Base-by-base conservation (phyloP, 129 eudicot species). In the Lactuca saligna region DNA sequence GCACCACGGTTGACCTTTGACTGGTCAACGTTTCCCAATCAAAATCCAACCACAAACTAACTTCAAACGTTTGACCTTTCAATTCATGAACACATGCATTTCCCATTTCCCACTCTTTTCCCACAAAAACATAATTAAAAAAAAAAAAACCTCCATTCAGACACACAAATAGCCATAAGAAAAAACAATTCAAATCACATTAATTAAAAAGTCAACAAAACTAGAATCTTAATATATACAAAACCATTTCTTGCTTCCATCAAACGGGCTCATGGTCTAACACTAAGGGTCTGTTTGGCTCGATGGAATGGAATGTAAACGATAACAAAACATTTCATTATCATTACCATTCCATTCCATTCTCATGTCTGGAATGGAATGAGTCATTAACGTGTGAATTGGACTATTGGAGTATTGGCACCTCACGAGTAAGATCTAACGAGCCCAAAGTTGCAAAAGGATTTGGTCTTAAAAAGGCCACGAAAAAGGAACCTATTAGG, bases 391-490 rank as follows among this genome's bases (percentile, higher is more conserved):
- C 8, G 44, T 53, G 38, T 49, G 31, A 17, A 58, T 46, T 56
- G 51, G 71, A 20, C 25, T 20, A 20, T 20, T 20, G 29, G 29
- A 25, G 31, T 32, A 58, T 46, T 56, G 53, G 71, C 11, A 58
- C 42, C 60, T 82, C 75, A 92, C 5, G 97, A 83, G 83, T 89
- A 89, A 10, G 99, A 93, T 64, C 90, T 85, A 62, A 93, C 96
- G 65, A 85, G 82, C 17, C 99, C 93, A 53, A 93, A 93, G 69
- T 89, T 93, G 71, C 91, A 79, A 63, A 93, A 93, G 0, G 97
- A 93, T 66, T 88, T 83, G 2, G 99, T 85, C 79, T 93, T 93
- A 60, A 93, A 93, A n/a, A 93, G 87, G 41, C 99, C 90, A 41
- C 98, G 84, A 71, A 92, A 92, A 63, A 88, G 94, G 78, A 82